Conservation (phyloP, 2,329 filamentous ascomycete genomes). For the Coleophoma cylindrospora region DNA sequence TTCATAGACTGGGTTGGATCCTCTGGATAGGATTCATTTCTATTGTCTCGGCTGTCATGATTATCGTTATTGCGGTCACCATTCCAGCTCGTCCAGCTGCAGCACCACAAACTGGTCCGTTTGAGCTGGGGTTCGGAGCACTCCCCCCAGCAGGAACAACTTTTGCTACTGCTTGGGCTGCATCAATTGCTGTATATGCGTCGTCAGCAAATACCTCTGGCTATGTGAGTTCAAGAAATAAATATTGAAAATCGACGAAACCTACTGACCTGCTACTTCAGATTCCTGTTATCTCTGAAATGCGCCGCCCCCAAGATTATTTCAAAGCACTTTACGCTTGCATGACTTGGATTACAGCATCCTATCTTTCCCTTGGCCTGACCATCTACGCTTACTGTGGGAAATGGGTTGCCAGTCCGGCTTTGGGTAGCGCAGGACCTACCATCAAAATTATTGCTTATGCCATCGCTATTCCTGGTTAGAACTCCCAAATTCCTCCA, state of each 20-base stretch:
- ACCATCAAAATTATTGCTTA: conserved; percentile 55
- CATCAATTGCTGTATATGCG: conserved; percentile 1
- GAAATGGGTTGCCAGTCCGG: conserved; percentile 54
- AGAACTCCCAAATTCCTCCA: no score
- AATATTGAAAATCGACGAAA: conserved; percentile 21
- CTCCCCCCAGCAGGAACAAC: conserved; percentile 23
- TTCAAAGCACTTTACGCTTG: conserved; percentile 4
- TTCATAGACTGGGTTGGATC: conserved; percentile 28
- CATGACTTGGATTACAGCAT: conserved; percentile 1
- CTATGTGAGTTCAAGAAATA: conserved; percentile 14
- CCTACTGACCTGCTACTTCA: conserved; percentile 24
- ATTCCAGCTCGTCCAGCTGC: conserved; percentile 49
- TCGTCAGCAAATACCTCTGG: conserved; percentile 3
- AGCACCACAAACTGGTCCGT: conserved; percentile 40
- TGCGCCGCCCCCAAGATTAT: conserved; percentile 5
- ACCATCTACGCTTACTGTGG: conserved; percentile 58
- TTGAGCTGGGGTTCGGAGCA: conserved; percentile 14
- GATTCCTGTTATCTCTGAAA: conserved; percentile 14
- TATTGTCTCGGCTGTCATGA: conserved; percentile 33
- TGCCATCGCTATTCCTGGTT: conserved; percentile 42
- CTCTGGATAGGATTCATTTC: conserved; percentile 20
- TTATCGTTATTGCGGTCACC: conserved; percentile 46
- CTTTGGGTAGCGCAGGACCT: conserved; percentile 48
- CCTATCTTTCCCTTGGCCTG: conserved; percentile 2
- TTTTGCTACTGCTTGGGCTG: conserved; percentile 8